phyloP scores from a whole-genome alignment of 2,329 filamentous ascomycete species.

The Parastagonospora nodorum region DNA sequence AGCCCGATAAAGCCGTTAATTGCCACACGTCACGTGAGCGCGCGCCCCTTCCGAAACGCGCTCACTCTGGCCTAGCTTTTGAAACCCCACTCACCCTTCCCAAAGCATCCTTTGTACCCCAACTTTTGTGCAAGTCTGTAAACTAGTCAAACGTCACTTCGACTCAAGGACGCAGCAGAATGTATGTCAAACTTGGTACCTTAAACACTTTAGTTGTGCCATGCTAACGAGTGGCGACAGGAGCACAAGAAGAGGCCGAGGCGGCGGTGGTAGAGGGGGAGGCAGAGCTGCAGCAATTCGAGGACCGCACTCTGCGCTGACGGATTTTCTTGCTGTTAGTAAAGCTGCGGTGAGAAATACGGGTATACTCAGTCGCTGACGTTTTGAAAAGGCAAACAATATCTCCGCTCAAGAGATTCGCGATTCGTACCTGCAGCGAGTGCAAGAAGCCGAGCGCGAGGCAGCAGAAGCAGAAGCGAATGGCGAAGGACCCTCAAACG shows the following conservation, averaged over 20 bases:
- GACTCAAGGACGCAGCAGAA: background rate
- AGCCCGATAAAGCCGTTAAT: slow-evolving; percentile 14
- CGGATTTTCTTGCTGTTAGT: slow-evolving; percentile 68
- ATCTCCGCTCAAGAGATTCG: slow-evolving; percentile 70
- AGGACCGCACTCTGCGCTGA: slow-evolving; percentile 69
- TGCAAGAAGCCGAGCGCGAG: slow-evolving; percentile 55
- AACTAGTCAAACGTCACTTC: background rate
- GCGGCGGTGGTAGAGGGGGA: slow-evolving; percentile 49
- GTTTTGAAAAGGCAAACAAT: slow-evolving; percentile 64
- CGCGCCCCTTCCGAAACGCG: slow-evolving; percentile 14
- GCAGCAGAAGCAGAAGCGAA: slow-evolving; percentile 40
- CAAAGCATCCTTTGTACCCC: background rate
- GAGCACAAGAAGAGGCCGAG: slow-evolving; percentile 46
- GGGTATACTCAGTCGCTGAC: background rate
- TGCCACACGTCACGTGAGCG: slow-evolving; percentile 39
- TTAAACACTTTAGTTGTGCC: background rate
- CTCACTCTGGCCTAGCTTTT: background rate
- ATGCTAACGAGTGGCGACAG: slow-evolving; percentile 31
- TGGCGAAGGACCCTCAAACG: slow-evolving; percentile 42
- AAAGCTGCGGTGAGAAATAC: background rate
- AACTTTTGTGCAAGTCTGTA: background rate
- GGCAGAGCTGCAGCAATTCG: slow-evolving; percentile 50
- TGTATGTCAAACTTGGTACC: background rate
- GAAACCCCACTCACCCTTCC: background rate
- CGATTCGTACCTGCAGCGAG: slow-evolving; percentile 61